Percentiles rank a stretch among this genome's conserved stretches.
Conservation (phyloP, 2,329 filamentous ascomycete species). For the Colletotrichum sidae region DNA sequence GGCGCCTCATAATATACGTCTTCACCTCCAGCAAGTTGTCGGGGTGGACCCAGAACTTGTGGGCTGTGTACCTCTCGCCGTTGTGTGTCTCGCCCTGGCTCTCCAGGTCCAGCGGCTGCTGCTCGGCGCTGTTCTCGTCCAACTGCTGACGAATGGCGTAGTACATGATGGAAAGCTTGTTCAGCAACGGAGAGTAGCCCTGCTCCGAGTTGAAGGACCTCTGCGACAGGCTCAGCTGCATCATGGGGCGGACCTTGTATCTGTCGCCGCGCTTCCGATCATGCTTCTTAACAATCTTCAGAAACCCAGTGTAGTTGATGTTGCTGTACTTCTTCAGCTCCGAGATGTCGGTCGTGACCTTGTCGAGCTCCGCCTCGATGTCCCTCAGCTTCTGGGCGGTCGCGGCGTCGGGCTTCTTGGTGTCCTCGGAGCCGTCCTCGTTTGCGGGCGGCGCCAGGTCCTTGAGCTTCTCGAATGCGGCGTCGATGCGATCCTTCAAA, state of each 20-base stretch:
- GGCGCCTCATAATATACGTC: conserved; percentile 89
- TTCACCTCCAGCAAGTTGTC: conserved; percentile 98
- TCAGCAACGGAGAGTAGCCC: conserved; percentile 89
- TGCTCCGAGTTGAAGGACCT: conserved; percentile 93
- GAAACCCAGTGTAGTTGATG: conserved; percentile 96
- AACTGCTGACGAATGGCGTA: conserved; percentile 90
- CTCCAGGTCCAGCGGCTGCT: conserved; percentile 58
- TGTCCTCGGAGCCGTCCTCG: conserved; percentile 58
- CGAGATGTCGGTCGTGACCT: conserved; percentile 89
- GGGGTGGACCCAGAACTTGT: conserved; percentile 97
- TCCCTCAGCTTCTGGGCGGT: conserved; percentile 69
- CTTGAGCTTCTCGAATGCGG: conserved; percentile 76
- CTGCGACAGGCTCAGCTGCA: conserved; percentile 89
- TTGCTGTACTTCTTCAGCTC: conserved; percentile 95
- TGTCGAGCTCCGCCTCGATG: conserved; percentile 83
- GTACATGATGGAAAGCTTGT: conserved; percentile 94
- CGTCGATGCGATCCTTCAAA: conserved; percentile 66
- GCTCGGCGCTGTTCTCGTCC: conserved; percentile 64
- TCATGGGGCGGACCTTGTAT: conserved; percentile 90
- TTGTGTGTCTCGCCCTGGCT: conserved; percentile 68
- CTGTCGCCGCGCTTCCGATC: conserved; percentile 89
- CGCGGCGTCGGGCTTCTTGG: conserved; percentile 61
- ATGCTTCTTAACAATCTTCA: conserved; percentile 99
- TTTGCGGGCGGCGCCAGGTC: conserved; percentile 72
- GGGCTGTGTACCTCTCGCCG: conserved; percentile 81